These are phyloP conservation scores for Xerocomus cyaneibrunnescens DNA, from an alignment of 1,284 basidiomycete genomes.

Conservation along the genomic window DNA sequence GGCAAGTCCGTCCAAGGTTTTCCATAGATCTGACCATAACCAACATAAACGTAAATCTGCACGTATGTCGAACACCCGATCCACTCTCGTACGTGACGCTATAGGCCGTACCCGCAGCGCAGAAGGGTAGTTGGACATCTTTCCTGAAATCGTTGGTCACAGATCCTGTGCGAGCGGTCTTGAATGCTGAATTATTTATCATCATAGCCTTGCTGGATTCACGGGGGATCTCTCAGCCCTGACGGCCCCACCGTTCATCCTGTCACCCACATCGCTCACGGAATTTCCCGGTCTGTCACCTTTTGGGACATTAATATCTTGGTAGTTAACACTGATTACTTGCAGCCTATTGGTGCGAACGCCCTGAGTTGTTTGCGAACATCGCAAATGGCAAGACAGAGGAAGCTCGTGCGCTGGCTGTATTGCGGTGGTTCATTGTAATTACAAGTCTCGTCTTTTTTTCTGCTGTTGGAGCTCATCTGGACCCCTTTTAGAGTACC, in stretches of 20 bases:
- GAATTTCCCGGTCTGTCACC: conserved; percentile 79
- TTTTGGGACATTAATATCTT: neutral
- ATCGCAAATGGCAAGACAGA: conserved; percentile 76
- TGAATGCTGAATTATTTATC: conserved; percentile 11
- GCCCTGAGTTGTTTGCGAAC: conserved; percentile 78
- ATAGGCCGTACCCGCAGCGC: conserved; percentile 70
- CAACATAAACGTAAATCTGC: conserved; percentile 31
- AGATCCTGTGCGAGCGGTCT: neutral
- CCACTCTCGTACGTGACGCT: conserved; percentile 24
- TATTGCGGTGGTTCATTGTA: conserved; percentile 91
- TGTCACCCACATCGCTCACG: conserved; percentile 81
- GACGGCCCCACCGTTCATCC: conserved; percentile 94
- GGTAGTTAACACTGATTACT: conserved; percentile 3
- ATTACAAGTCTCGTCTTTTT: conserved; percentile 23
- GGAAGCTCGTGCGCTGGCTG: conserved; percentile 71
- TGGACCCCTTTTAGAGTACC: conserved; percentile 57
- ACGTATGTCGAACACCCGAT: conserved; percentile 36
- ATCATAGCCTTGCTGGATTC: conserved; percentile 69
- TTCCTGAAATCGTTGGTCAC: conserved; percentile 77
- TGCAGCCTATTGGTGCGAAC: conserved; percentile 90
- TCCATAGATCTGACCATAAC: conserved; percentile 33
- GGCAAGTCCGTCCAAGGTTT: conserved; percentile 35
- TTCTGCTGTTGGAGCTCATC: conserved; percentile 4
- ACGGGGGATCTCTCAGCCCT: conserved; percentile 92
- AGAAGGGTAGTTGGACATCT: conserved; percentile 73